Percentiles rank a stretch among this genome's conserved stretches.
These are phyloP conservation scores for Coemansia sp. DNA, from an alignment of 192 early-diverging fungal genomes.

Conservation along the genomic window DNA sequence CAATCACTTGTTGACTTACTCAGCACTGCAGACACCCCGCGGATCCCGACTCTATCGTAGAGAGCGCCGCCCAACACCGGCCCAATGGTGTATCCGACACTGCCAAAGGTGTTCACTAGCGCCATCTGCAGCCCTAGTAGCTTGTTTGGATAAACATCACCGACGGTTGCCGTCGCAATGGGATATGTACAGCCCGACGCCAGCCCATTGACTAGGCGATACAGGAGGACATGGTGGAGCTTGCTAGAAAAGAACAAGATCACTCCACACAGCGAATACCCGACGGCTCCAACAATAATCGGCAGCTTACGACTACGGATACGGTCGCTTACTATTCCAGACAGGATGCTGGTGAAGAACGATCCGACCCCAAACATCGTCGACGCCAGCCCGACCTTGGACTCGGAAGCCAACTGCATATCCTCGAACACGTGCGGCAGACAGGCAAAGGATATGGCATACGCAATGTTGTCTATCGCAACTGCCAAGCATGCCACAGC, in stretches of 20 bases:
- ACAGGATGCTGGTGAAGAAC: slow-evolving; percentile 35
- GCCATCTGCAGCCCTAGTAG: slow-evolving; percentile 48
- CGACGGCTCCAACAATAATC: slow-evolving; percentile 29
- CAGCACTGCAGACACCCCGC: slow-evolving; percentile 35
- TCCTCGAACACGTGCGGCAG: slow-evolving; percentile 53
- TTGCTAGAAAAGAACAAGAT: slow-evolving; percentile 37
- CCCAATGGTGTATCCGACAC: slow-evolving; percentile 33
- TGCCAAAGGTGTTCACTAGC: slow-evolving; percentile 30
- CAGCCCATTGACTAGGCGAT: slow-evolving; percentile 45
- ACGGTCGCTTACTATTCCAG: slow-evolving; percentile 43
- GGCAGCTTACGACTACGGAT: slow-evolving; percentile 39
- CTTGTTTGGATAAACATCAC: slow-evolving; percentile 46
- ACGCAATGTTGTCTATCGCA: slow-evolving; percentile 39
- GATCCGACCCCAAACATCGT: slow-evolving; percentile 48
- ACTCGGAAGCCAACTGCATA: slow-evolving; percentile 41
- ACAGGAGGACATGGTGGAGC: slow-evolving; percentile 43
- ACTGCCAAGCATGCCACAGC: slow-evolving; percentile 34
- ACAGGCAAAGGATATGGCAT: slow-evolving; percentile 45
- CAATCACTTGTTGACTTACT: slow-evolving; percentile 21
- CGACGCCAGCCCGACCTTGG: slow-evolving; percentile 30
- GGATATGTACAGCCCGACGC: slow-evolving; percentile 46
- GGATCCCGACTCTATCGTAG: slow-evolving; percentile 37
- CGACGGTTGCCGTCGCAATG: slow-evolving; percentile 29
- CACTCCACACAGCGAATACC: slow-evolving; percentile 26
- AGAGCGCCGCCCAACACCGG: slow-evolving; percentile 36